Percentiles rank a stretch among this genome's conserved stretches.
phyloP scores from a whole-genome alignment of 495 filamentous ascomycete species.

The Hypoxylon fuscum region DNA sequence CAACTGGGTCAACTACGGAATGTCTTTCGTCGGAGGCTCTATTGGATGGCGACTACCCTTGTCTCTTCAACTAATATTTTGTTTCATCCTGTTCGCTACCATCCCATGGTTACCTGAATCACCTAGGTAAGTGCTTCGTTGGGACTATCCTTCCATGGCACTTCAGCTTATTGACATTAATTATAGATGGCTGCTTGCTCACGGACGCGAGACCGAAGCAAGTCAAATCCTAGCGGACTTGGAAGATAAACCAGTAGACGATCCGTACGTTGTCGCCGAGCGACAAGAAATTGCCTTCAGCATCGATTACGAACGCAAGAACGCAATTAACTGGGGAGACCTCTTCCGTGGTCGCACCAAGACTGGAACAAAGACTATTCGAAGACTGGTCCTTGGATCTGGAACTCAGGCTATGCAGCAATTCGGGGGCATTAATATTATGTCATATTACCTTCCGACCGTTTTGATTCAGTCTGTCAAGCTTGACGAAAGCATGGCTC shows the following conservation, averaged over 20 bases:
- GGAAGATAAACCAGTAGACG: conserved; percentile 42
- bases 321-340: conserved; percentile 40
- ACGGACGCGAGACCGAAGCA: conserved; percentile 49
- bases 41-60: conserved; percentile 53
- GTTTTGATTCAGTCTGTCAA: conserved; percentile 54
- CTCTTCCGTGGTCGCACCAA: conserved; percentile 36
- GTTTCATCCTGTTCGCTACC: conserved; percentile 46
- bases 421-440: conserved; percentile 47
- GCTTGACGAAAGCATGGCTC: conserved; percentile 44
- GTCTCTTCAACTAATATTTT: conserved; percentile 58
- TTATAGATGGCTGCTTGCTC: conserved; percentile 49
- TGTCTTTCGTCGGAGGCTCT: conserved; percentile 59
- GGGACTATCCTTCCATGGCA: not conserved
- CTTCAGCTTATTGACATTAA: conserved; percentile 2
- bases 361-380: conserved; percentile 46
- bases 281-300: conserved; percentile 38
- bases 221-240: conserved; percentile 46
- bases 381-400: conserved; percentile 45
- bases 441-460: conserved; percentile 55
- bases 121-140: conserved; percentile 32
- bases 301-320: conserved; percentile 43
- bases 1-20: conserved; percentile 64
- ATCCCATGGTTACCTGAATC: conserved; percentile 52
- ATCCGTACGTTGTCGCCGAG: conserved; percentile 40
- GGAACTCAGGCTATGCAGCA: conserved; percentile 54